Base-by-base conservation (phyloP, 2,329 filamentous ascomycete species). In the Colletotrichum sidae region DNA sequence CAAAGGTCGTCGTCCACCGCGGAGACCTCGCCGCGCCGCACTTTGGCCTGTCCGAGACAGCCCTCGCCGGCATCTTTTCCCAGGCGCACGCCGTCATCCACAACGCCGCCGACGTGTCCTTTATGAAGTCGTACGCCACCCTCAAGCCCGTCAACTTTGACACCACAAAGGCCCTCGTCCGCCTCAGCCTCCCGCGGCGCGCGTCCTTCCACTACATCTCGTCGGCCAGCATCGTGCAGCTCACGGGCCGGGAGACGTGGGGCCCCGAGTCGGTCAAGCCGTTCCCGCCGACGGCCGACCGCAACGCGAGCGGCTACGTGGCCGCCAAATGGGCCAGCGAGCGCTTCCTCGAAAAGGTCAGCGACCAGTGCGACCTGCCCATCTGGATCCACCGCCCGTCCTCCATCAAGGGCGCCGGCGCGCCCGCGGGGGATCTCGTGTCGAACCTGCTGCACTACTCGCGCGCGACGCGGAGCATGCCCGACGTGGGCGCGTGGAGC, bases 11-110 rank as follows among this genome's bases (percentile, higher is more conserved):
- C 6, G 0, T 51, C 2, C 46, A 53, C 49, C 13, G 13, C 2
- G 47, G 53, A 3, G 47, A 58, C 12, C 35, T 64, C 2, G 37
- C 47, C 1, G 17, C 51, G 2, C 70, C 72, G 0, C 45, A 38
- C 2, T 61, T 77, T 0, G 73, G 73, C 0, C 71, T 78, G 7
- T 41, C 55, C 6, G 25, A 49, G 2, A 3, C 8, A 0, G 49
- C 38, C 6, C 33, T 17, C 17, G 17, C 17, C 1, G 34, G 41
- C 1, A 46, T 67, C 50, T 73, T 83, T 9, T 61, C 61, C 6
- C 42, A 73, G 8, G 67, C 70, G 0, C 71, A 77, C 17, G 69
- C 74, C 11, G 81, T 91, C 52, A 82, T 92, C 25, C 89, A 87
- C 71, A 78, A 75, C 55, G 85, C 80, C 8, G 81, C 82, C n/a